Evolutionary conservation across 305 asterid genomes (phyloP).

Genomic region (Fraxinus sp.): DNA sequence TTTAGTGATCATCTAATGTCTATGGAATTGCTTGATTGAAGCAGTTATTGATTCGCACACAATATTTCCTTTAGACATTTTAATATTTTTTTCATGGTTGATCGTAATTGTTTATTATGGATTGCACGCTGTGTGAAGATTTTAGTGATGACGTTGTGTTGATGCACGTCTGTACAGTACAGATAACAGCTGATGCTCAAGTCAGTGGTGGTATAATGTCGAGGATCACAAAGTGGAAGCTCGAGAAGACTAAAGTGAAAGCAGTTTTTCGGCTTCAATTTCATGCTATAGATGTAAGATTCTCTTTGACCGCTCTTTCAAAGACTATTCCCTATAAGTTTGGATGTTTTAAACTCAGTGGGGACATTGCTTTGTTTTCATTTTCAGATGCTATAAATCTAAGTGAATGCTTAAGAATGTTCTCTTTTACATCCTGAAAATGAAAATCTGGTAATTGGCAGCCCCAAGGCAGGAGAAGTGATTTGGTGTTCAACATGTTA

Average conservation of each 20-base stretch:
- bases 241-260: conserved; percentile 94
- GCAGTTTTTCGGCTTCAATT: conserved; percentile 98
- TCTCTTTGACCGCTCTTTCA: conserved; percentile 9
- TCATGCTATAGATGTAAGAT: conserved; percentile 90
- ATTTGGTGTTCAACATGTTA: neutral
- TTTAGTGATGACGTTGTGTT: conserved; percentile 23
- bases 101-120: neutral
- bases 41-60: neutral
- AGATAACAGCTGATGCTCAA: conserved; percentile 44
- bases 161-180: conserved; percentile 5
- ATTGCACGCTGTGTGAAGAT: conserved; percentile 20
- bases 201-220: conserved; percentile 66
- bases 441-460: neutral
- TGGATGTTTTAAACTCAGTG: conserved; percentile 1
- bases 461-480: neutral
- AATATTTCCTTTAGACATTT: neutral
- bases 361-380: neutral
- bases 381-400: neutral
- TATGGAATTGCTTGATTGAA: neutral
- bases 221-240: conserved; percentile 90
- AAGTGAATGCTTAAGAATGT: neutral
- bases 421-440: neutral
- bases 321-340: neutral
- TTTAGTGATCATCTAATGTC: neutral
- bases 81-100: conserved; percentile 4